These are phyloP conservation scores for Panicum virgatum DNA, from an alignment of 202 grass and related monocot species.

Conservation along the genomic window DNA sequence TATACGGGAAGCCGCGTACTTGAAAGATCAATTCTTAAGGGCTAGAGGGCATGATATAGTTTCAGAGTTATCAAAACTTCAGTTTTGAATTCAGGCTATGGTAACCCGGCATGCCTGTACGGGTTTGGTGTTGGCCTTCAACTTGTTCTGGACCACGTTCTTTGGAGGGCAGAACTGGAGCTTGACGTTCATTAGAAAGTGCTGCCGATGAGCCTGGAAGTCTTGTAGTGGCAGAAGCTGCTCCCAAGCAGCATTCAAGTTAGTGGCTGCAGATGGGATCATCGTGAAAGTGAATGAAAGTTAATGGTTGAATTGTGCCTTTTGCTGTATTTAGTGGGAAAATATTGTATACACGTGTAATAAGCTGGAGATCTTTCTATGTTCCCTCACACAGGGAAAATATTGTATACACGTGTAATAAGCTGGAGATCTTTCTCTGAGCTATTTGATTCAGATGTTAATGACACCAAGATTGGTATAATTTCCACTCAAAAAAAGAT, in stretches of 20 bases:
- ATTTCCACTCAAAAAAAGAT: too few relatives aligned
- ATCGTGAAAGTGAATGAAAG: constrained; percentile 9
- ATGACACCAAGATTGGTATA: background rate
- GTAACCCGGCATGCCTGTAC: background rate
- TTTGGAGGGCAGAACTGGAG: background rate
- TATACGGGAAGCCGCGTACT: constrained; percentile 54
- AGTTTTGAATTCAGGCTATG: background rate
- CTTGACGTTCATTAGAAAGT: background rate
- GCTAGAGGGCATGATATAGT: background rate
- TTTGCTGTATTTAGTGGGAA: constrained; percentile 13
- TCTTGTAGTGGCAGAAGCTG: background rate
- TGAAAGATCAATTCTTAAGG: constrained; percentile 37
- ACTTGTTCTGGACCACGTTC: background rate
- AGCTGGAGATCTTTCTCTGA: background rate
- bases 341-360: constrained; percentile 18
- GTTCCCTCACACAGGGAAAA: background rate
- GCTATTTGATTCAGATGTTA: background rate
- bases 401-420: constrained; percentile 21
- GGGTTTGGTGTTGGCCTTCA: background rate
- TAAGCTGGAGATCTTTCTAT: background rate
- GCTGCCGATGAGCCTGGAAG: background rate
- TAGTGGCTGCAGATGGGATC: background rate
- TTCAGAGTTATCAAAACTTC: background rate
- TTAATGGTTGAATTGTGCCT: background rate
- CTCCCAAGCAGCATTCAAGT: background rate